Evolutionary conservation across 768 basidiomycete genomes (phyloP).

Genomic region (Sarcomyxa edulis): DNA sequence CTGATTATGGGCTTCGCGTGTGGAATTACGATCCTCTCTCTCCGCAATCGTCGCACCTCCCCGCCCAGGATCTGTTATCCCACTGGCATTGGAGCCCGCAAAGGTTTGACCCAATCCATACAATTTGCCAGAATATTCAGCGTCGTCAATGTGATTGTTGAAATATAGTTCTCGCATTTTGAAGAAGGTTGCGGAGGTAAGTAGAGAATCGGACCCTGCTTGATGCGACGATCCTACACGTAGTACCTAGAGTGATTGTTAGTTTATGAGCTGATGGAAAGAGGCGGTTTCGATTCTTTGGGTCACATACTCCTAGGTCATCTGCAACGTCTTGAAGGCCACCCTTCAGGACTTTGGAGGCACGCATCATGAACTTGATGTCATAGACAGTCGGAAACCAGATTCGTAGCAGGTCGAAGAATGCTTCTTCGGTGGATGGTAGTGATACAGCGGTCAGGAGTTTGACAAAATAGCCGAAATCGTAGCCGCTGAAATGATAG

Average conservation of each 20-base stretch:
- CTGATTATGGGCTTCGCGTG: constrained; percentile 50
- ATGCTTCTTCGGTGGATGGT: constrained; percentile 83
- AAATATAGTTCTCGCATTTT: constrained; percentile 93
- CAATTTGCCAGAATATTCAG: constrained; percentile 75
- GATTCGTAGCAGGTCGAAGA: constrained; percentile 79
- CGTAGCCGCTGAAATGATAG: constrained; percentile 79
- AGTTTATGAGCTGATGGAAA: neutral
- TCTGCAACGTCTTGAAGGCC: constrained; percentile 94
- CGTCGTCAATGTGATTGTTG: constrained; percentile 81
- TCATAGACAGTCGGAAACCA: constrained; percentile 99
- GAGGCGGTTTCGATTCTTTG: too few relatives aligned
- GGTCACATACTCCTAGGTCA: constrained; percentile 75
- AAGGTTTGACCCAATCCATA: constrained; percentile 84
- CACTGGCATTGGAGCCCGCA: constrained; percentile 62
- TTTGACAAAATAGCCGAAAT: constrained; percentile 98
- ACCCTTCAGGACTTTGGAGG: constrained; percentile 81
- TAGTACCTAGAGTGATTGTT: constrained; percentile 7
- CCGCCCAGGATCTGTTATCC: constrained; percentile 57
- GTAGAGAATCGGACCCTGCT: constrained; percentile 94
- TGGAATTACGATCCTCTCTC: constrained; percentile 60
- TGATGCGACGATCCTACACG: constrained; percentile 65
- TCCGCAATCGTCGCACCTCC: constrained; percentile 81
- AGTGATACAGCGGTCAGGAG: constrained; percentile 82
- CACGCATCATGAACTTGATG: constrained; percentile 94
- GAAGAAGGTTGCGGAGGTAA: constrained; percentile 94